Conservation (phyloP, 2,329 filamentous ascomycete genomes). For the Cryoendolithus antarcticus region DNA sequence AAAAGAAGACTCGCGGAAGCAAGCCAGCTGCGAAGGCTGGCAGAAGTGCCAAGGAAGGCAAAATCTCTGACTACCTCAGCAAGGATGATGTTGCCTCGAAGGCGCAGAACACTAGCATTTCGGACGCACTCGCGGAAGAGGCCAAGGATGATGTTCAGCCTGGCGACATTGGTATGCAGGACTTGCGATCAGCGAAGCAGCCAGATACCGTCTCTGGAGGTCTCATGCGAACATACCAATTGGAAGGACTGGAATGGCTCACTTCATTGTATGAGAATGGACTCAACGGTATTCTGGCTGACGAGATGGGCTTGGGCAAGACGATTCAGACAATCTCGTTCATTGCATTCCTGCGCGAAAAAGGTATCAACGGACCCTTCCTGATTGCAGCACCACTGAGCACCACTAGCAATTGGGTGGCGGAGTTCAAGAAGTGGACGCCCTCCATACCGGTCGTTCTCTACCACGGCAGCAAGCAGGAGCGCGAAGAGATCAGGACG, state of each 20-base stretch:
- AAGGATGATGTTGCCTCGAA: constrained; percentile 45
- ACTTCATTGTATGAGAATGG: constrained; percentile 73
- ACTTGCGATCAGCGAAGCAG: constrained; percentile 71
- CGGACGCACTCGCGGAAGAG: constrained; percentile 46
- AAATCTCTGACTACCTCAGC: constrained; percentile 49
- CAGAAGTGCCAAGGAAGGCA: constrained; percentile 24
- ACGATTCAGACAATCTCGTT: constrained; percentile 84
- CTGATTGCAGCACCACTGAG: constrained; percentile 82
- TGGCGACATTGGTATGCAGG: constrained; percentile 49
- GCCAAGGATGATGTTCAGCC: constrained; percentile 47
- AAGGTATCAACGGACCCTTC: constrained; percentile 79
- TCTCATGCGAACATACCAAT: constrained; percentile 84
- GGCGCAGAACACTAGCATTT: constrained; percentile 40
- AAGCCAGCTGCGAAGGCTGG: constrained; percentile 20
- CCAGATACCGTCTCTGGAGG: constrained; percentile 76
- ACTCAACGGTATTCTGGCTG: constrained; percentile 79
- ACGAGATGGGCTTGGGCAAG: constrained; percentile 91
- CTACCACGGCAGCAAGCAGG: constrained; percentile 74
- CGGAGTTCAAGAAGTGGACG: constrained; percentile 85
- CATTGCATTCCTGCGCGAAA: constrained; percentile 75
- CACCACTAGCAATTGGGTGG: constrained; percentile 89
- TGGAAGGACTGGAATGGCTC: constrained; percentile 93
- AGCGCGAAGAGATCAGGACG: constrained; percentile 63
- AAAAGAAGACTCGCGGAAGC: constrained; percentile 7
- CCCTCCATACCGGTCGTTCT: constrained; percentile 78